Conservation (phyloP, 2,329 filamentous ascomycete genomes). For the Xylariaceae sp. region DNA sequence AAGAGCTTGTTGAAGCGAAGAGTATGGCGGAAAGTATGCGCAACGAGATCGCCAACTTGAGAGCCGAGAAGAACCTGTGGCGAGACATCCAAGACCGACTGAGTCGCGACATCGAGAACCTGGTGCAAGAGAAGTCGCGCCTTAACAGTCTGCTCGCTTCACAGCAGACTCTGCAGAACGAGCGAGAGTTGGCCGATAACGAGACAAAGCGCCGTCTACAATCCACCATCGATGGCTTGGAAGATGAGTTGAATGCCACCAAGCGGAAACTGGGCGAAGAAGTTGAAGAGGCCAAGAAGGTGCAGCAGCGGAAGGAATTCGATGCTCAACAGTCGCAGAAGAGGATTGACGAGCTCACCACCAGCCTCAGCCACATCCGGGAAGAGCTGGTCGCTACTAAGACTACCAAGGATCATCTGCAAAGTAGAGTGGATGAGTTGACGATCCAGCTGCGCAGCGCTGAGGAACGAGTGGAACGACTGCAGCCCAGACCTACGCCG, state of each 20-base stretch:
- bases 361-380: slow-evolving; percentile 70
- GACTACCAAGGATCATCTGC: slow-evolving; percentile 83
- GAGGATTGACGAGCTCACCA: slow-evolving; percentile 84
- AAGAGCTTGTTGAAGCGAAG: slow-evolving; percentile 84
- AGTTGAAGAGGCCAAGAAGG: slow-evolving; percentile 76
- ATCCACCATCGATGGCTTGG: slow-evolving; percentile 68
- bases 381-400: slow-evolving; percentile 84
- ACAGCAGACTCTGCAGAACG: slow-evolving; percentile 84
- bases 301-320: slow-evolving; percentile 79
- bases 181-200: slow-evolving; percentile 77
- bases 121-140: slow-evolving; percentile 78
- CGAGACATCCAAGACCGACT: slow-evolving; percentile 88
- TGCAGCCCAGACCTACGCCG: slow-evolving; percentile 73
- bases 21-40: slow-evolving; percentile 79
- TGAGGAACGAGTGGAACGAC: slow-evolving; percentile 76
- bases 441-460: slow-evolving; percentile 82
- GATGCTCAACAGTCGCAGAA: slow-evolving; percentile 84
- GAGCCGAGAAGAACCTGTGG: slow-evolving; percentile 91
- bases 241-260: slow-evolving; percentile 68
- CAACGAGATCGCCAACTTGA: slow-evolving; percentile 86
- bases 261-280: slow-evolving; percentile 83
- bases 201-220: slow-evolving; percentile 79
- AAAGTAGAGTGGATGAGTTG: slow-evolving; percentile 82
- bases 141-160: slow-evolving; percentile 78
- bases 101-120: slow-evolving; percentile 77